Evolutionary conservation across 108 stramenopile species (phyloP).

Genomic region (Chaetoceros muelleri): DNA sequence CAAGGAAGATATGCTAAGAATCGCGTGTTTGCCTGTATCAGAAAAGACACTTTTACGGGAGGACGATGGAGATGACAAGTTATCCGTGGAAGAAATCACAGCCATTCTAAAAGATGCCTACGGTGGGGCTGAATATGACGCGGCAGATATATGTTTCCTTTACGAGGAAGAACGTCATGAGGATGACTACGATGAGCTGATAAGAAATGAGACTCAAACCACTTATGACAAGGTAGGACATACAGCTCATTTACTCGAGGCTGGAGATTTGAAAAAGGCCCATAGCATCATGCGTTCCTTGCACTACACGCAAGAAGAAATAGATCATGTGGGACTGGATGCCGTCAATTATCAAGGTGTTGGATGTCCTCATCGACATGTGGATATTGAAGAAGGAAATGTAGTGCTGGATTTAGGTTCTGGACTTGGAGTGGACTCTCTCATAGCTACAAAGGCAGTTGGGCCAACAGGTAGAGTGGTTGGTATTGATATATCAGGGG

Average conservation of each 20-base stretch:
- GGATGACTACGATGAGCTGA: slow-evolving; percentile 2
- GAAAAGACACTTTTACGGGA: slow-evolving; percentile 13
- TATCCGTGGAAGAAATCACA: slow-evolving; percentile 1
- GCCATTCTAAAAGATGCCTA: background rate
- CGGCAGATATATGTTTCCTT: slow-evolving; percentile 5
- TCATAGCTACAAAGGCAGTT: slow-evolving; percentile 29
- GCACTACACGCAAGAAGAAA: slow-evolving; percentile 48
- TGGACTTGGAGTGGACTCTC: slow-evolving; percentile 64
- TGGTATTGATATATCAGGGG: slow-evolving; percentile 55
- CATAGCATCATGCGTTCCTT: slow-evolving; percentile 50
- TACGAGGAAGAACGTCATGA: background rate
- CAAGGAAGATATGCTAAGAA: slow-evolving; percentile 3
- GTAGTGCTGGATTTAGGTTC: slow-evolving; percentile 58
- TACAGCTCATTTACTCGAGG: slow-evolving; percentile 34
- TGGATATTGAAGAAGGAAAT: slow-evolving; percentile 48
- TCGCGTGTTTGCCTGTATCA: slow-evolving; percentile 2
- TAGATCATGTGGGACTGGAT: slow-evolving; percentile 39
- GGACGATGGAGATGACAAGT: slow-evolving; percentile 13
- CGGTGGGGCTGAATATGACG: background rate
- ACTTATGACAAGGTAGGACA: slow-evolving; percentile 64
- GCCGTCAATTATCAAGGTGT: slow-evolving; percentile 79
- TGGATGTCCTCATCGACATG: slow-evolving; percentile 55
- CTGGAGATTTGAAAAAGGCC: slow-evolving; percentile 45
- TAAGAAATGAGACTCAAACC: slow-evolving; percentile 44
- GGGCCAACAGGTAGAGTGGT: slow-evolving; percentile 40